Evolutionary conservation across 805 yeast genomes (phyloP), one percentile per base, ranked within the genome.

Genomic region (Dipodascus albidus): DNA sequence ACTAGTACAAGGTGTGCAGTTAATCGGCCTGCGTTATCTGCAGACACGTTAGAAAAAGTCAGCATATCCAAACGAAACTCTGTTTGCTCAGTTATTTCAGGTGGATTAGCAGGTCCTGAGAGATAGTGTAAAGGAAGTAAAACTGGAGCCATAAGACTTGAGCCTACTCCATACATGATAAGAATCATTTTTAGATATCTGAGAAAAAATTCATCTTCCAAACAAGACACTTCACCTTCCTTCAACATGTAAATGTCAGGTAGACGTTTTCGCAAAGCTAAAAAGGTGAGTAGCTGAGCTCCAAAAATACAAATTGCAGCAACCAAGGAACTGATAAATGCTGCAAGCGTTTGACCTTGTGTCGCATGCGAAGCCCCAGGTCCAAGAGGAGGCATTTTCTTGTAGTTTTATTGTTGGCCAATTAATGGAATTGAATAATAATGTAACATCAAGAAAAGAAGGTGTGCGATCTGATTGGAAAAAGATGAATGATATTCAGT

Each of bases 141-240:
- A 0, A 84, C 67, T 0, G 87, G 77, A 23, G 85, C 67, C 53
- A 80, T 78, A 9, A 83, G 55, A 0, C 76, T 51, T 0, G 87
- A 82, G 21, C 83, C 64, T 0, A 75, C 72, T 1, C 70, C 59
- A 60, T 83, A 83, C 49, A 83, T 71, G 1, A 75, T 56, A 31
- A 79, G 61, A 9, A 85, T 61, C 2, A 82, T 67, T 50, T 70
- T 65, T 49, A 87, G 61, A 59, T 77, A 87, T 50, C 96, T 66
- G 1, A 87, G 60, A 58, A 86, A 83, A 61, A 83, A 82, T 63
- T 83, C 87, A 0, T 89, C 81, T 64, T 88, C 96, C 4, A 86
- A 63, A 0, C 31, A 47, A 22, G 49, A 47, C 3, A 38, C 96
- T 95, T 56, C 76, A 67, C 3, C 53, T 47, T 1, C 70, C 65